Evolutionary conservation across 2,329 filamentous ascomycete species (phyloP).

Genomic region (Aspergillus clavatus): DNA sequence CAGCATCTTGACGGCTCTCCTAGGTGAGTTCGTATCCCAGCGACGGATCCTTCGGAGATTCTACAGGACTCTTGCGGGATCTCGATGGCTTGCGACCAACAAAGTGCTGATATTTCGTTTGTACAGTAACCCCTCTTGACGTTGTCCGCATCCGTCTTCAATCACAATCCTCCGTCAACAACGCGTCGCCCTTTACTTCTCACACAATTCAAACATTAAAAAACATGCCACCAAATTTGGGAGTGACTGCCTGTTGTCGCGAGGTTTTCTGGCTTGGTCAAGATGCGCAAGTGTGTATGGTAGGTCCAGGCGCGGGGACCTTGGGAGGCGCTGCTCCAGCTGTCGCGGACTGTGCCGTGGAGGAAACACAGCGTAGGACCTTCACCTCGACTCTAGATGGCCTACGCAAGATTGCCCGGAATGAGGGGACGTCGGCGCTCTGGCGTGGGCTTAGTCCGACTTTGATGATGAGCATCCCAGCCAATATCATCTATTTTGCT

Average conservation of each 20-base stretch:
- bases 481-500: conserved; percentile 97
- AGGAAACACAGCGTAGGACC: conserved; percentile 75
- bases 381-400: conserved; percentile 92
- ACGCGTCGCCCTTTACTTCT: conserved; percentile 52
- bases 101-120: conserved; percentile 13
- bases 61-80: background rate
- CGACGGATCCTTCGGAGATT: background rate
- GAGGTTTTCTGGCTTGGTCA: conserved; percentile 97
- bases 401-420: conserved; percentile 85
- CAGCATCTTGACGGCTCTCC: conserved; percentile 80
- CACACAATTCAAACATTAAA: conserved; percentile 52
- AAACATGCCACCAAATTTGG: conserved; percentile 74
- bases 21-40: conserved; percentile 57
- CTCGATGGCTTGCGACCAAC: background rate
- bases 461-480: conserved; percentile 85
- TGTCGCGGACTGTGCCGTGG: conserved; percentile 71
- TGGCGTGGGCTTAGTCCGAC: conserved; percentile 96
- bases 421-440: conserved; percentile 79
- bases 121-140: conserved; percentile 83
- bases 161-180: conserved; percentile 62
- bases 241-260: conserved; percentile 89
- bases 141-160: conserved; percentile 94
- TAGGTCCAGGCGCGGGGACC: conserved; percentile 44
- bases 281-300: conserved; percentile 73
- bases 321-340: conserved; percentile 41